Base-by-base conservation (phyloP, 2,329 filamentous ascomycete genomes). In the Alternaria novae-zelandiae region DNA sequence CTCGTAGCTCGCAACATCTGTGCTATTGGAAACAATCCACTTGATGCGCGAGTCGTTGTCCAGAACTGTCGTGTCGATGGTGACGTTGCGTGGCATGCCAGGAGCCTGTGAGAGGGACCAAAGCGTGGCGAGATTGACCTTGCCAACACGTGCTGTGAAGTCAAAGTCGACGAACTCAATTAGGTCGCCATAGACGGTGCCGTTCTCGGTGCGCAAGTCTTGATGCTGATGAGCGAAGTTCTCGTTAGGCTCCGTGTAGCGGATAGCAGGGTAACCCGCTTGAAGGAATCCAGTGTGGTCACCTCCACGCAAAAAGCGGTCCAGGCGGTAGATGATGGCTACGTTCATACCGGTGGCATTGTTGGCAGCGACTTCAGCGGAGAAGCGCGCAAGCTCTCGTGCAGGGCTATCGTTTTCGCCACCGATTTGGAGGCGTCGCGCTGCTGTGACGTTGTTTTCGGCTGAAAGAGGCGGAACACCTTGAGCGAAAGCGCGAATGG, bases 221-320 rank as follows among this genome's bases (percentile, higher is more conserved):
- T 88, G 86, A 67, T 88, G 86, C 75, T 88, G 86, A 70, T 88
- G 87, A 5, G 76, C 79, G 71, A 84, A 88, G 70, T 88, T 80
- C 76, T 89, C 87, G 57, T 84, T 82, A 0, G 86, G 85, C 76
- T 89, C 87, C 0, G 86, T 88, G 80, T 86, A 88, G 2, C 87
- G 82, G 13, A 84, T 82, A 0, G 84, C 85, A 5, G 86, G 79
- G 68, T 85, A 88, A 4, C 86, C 86, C n/a, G 83, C 82, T 46
- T 83, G 76, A 12, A 89, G 82, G 72, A 88, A 88, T 0, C 84
- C 81, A 5, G 81, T 77, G 73, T 89, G 86, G 74, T 88, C 86
- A 28, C 86, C 86, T 41, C 86, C 85, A 5, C 86, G 81, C 6
- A 87, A 79, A 74, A 85, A 88, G 11, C 86, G 82, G 65, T 88